These are phyloP conservation scores for Stevia rebaudiana DNA, from an alignment of 140 eudicot genomes.

Conservation along the genomic window DNA sequence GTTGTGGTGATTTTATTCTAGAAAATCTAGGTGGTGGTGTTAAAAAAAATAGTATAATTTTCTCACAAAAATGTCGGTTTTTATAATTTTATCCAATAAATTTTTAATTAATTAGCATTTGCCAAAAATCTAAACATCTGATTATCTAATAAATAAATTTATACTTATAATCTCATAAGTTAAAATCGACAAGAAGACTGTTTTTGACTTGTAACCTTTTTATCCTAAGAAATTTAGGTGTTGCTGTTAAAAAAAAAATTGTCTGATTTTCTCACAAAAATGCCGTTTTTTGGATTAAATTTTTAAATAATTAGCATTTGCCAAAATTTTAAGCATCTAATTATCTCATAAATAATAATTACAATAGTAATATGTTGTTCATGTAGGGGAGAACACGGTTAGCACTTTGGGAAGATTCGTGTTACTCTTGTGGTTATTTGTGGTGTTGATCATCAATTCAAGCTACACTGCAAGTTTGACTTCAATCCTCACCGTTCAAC, in stretches of 20 bases:
- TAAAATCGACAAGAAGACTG: no score
- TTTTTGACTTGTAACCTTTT: no score
- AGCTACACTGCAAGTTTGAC: conserved; percentile 99
- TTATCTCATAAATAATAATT: not conserved
- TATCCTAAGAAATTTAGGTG: no score
- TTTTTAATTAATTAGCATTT: not conserved
- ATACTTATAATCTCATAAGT: no score
- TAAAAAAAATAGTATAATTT: no score
- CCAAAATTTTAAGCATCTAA: not conserved
- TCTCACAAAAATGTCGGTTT: not conserved
- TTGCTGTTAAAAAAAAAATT: no score
- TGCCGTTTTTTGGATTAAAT: not conserved
- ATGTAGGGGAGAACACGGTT: conserved; percentile 88
- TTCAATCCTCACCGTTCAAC: conserved; percentile 88
- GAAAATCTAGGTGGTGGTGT: no score
- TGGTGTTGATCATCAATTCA: conserved; percentile 74
- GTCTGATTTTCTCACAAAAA: no score
- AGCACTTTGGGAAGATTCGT: conserved; percentile 88
- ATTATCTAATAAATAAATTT: no score
- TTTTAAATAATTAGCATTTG: not conserved
- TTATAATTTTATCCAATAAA: not conserved
- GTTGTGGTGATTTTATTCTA: no score
- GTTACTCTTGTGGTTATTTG: conserved; percentile 85
- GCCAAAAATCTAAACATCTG: no score
- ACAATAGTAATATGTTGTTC: not conserved